Percentiles rank a stretch among this genome's conserved stretches.
Evolutionary conservation across 352 stramenopile genomes (phyloP).

Genomic region (Thraustochytrium striatum): DNA sequence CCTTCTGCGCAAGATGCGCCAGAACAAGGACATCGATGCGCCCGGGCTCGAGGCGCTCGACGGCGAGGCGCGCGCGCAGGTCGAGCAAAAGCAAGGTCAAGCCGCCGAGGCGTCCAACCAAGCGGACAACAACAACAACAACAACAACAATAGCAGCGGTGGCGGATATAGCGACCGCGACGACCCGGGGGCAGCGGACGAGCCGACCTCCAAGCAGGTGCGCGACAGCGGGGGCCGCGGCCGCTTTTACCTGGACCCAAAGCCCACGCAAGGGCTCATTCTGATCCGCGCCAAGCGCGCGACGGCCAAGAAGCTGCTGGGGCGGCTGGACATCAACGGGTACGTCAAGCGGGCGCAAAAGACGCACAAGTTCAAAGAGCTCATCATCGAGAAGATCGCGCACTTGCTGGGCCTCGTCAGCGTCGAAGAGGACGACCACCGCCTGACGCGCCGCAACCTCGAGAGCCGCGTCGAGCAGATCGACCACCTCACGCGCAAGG

Average conservation of each 20-base stretch:
- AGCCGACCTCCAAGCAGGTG: slow-evolving; percentile 52
- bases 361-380: slow-evolving; percentile 81
- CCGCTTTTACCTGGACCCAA: slow-evolving; percentile 78
- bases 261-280: slow-evolving; percentile 70
- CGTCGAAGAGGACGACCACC: slow-evolving; percentile 68
- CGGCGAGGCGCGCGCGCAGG: slow-evolving; percentile 6
- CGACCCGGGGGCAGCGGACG: not conserved
- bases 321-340: slow-evolving; percentile 77
- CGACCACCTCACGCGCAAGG: slow-evolving; percentile 68
- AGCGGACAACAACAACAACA: not conserved
- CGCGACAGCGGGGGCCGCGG: slow-evolving; percentile 61
- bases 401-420: slow-evolving; percentile 70
- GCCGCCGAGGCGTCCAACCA: too few relatives aligned
- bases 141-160: not conserved
- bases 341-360: slow-evolving; percentile 88
- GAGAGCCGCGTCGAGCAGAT: slow-evolving; percentile 70
- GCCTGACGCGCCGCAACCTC: slow-evolving; percentile 61
- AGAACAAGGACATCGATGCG: slow-evolving; percentile 53
- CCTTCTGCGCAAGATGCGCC: slow-evolving; percentile 67
- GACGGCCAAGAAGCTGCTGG: slow-evolving; percentile 80
- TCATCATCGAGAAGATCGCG: slow-evolving; percentile 77
- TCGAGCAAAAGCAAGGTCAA: too few relatives aligned
- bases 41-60: slow-evolving; percentile 48
- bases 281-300: slow-evolving; percentile 82
- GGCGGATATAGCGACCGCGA: not conserved